Evolutionary conservation across 768 basidiomycete genomes (phyloP).

Genomic region (Boletales sp.): DNA sequence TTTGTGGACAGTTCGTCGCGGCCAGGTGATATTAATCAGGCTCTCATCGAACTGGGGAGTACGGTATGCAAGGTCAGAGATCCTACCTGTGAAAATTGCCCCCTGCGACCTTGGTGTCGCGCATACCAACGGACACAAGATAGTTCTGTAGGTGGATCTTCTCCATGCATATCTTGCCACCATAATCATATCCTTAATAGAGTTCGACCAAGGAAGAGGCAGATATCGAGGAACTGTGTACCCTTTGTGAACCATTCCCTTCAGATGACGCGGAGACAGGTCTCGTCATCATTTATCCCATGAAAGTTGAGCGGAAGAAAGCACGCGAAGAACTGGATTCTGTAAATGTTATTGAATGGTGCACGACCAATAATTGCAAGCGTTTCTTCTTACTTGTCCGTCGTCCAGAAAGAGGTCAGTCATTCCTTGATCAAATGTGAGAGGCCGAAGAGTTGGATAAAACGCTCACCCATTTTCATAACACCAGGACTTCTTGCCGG

Average conservation of each 20-base stretch:
- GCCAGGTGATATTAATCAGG: constrained; percentile 88
- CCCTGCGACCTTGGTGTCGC: constrained; percentile 63
- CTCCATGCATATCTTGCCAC: neutral
- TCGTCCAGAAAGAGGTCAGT: constrained; percentile 77
- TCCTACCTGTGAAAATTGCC: constrained; percentile 72
- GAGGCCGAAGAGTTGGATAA: constrained; percentile 1
- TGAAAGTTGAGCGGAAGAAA: constrained; percentile 81
- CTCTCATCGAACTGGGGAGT: constrained; percentile 91
- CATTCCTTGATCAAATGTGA: neutral
- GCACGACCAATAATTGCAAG: constrained; percentile 31
- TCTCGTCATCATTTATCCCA: constrained; percentile 76
- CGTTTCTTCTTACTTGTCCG: constrained; percentile 75
- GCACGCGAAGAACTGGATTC: constrained; percentile 80
- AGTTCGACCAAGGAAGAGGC: constrained; percentile 14
- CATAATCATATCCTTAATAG: neutral
- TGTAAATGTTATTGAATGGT: constrained; percentile 87
- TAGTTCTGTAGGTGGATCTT: constrained; percentile 7
- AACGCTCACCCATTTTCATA: neutral
- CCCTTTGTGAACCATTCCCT: constrained; percentile 59
- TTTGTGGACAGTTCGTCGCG: constrained; percentile 56
- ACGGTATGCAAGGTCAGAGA: constrained; percentile 87
- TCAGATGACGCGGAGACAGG: constrained; percentile 11
- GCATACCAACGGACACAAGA: constrained; percentile 43
- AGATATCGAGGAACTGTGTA: constrained; percentile 80
- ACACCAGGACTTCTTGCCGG: constrained; percentile 82